phyloP scores from a whole-genome alignment of 805 yeast genomes.

The Priceomyces castillae region DNA sequence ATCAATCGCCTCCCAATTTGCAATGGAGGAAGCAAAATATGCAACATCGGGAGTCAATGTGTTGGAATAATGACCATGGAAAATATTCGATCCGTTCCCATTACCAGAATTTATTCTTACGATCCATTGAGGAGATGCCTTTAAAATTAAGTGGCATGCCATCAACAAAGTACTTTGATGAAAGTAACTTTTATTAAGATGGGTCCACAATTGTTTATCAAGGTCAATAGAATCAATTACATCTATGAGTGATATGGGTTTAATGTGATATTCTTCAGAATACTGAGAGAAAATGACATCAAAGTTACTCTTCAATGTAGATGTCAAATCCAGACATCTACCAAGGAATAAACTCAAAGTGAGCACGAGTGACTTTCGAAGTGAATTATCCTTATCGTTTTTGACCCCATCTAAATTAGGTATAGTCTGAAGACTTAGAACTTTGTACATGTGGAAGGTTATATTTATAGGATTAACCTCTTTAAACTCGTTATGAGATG shows the following conservation, averaged over 20 bases:
- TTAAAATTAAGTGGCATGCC: slow-evolving; percentile 26
- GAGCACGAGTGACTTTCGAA: slow-evolving; percentile 20
- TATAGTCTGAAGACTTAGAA: slow-evolving; percentile 22
- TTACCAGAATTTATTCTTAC: slow-evolving; percentile 15
- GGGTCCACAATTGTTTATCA: slow-evolving; percentile 9
- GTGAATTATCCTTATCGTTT: slow-evolving; percentile 15
- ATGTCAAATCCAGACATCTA: slow-evolving; percentile 12
- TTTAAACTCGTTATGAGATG: slow-evolving; percentile 28
- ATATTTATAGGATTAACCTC: slow-evolving; percentile 27
- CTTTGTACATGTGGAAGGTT: slow-evolving; percentile 27
- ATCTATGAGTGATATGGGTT: slow-evolving; percentile 14
- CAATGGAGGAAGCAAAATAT: slow-evolving; percentile 26
- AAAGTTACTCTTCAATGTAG: slow-evolving; percentile 13
- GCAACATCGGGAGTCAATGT: slow-evolving; percentile 16
- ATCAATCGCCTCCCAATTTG: slow-evolving; percentile 10
- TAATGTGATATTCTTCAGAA: slow-evolving; percentile 12
- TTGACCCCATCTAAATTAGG: slow-evolving; percentile 15
- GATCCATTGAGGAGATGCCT: slow-evolving; percentile 26
- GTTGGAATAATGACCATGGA: slow-evolving; percentile 19
- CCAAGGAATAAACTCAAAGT: slow-evolving; percentile 25
- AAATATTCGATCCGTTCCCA: neutral
- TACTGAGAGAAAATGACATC: slow-evolving; percentile 23
- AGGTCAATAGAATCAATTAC: slow-evolving; percentile 14
- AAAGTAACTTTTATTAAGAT: slow-evolving; percentile 18
- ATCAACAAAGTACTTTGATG: slow-evolving; percentile 28